Conservation (phyloP, 495 filamentous ascomycete genomes). For the Bryoglossum gracile region DNA sequence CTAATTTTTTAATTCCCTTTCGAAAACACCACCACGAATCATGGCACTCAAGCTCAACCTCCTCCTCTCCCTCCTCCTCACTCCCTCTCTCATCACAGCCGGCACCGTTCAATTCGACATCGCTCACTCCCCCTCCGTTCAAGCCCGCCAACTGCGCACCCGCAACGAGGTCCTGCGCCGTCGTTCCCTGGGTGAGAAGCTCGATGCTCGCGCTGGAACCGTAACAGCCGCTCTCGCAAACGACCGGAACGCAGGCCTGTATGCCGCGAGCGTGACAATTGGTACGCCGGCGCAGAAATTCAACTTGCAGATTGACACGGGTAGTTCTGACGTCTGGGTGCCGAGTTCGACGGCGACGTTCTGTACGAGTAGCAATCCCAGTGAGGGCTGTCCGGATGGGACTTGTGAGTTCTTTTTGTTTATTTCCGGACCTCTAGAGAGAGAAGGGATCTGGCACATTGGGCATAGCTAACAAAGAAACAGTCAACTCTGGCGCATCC, state of each 20-base stretch:
- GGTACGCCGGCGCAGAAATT: conserved; percentile 65
- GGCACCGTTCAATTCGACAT: conserved; percentile 14
- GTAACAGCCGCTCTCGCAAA: conserved; percentile 16
- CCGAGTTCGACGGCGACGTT: conserved; percentile 54
- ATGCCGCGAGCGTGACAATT: conserved; percentile 60
- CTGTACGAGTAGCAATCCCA: conserved; percentile 34
- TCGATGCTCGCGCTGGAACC: conserved; percentile 2
- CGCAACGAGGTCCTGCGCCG: conserved; percentile 5
- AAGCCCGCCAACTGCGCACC: conserved; percentile 11
- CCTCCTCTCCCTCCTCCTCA: conserved; percentile 7
- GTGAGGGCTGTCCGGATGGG: conserved; percentile 37
- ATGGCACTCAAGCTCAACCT: no score
- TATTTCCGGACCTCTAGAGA: no score
- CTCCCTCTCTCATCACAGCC: conserved; percentile 13
- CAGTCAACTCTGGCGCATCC: conserved; percentile 56
- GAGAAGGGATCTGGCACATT: neutral
- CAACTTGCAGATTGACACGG: conserved; percentile 69
- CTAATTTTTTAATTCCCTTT: no score
- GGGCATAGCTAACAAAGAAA: neutral
- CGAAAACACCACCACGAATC: no score
- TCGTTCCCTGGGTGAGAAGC: no score
- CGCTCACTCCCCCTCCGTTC: conserved; percentile 1
- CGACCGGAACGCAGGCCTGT: conserved; percentile 29
- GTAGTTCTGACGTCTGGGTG: conserved; percentile 87
- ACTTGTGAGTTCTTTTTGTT: conserved; percentile 38